phyloP scores from a whole-genome alignment of 306 rosid genomes.

The Urtica urens region DNA sequence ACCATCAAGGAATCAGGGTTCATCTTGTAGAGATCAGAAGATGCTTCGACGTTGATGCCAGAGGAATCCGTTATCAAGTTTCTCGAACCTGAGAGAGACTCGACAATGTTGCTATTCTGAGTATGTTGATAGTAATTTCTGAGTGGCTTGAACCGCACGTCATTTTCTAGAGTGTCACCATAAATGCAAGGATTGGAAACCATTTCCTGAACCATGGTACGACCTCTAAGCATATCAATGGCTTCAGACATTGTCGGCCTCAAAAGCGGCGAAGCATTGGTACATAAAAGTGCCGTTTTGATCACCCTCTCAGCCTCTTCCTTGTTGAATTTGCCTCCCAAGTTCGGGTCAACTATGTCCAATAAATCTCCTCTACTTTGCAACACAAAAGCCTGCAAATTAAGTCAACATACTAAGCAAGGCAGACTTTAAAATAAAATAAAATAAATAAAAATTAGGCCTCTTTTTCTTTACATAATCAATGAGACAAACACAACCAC shows the following conservation, averaged over 20 bases:
- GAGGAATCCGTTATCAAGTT: background rate
- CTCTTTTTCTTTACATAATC: constrained; percentile 33
- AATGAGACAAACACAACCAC: constrained; percentile 43
- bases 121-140: constrained; percentile 4
- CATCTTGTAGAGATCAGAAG: constrained; percentile 3
- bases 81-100: background rate
- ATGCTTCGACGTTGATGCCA: background rate
- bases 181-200: background rate
- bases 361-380: constrained; percentile 22
- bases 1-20: background rate
- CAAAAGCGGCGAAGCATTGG: constrained; percentile 30
- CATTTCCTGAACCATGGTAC: background rate
- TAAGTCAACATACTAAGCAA: background rate
- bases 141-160: constrained; percentile 1
- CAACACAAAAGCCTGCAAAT: constrained; percentile 21
- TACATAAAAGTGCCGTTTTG: constrained; percentile 50
- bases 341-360: constrained; percentile 40
- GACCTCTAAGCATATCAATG: constrained; percentile 14
- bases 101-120: background rate
- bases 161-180: background rate
- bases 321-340: constrained; percentile 31
- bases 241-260: constrained; percentile 29
- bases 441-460: background rate
- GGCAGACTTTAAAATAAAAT: background rate
- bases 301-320: constrained; percentile 31